Evolutionary conservation across 1,139 yeast species (phyloP).

Genomic region (Taphrina confusa): DNA sequence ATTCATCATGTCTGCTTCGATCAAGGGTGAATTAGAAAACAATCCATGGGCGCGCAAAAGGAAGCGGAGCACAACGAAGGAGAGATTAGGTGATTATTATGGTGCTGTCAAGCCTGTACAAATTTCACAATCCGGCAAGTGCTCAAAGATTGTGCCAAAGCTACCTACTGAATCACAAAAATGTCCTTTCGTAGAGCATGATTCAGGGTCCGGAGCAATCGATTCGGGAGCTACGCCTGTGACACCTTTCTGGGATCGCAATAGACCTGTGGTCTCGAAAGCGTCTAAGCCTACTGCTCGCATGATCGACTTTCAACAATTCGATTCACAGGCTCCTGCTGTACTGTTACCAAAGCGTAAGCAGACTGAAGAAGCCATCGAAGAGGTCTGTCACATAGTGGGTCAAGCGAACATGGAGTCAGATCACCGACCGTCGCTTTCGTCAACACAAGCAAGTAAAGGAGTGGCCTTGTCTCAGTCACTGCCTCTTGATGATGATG

Average conservation of each 20-base stretch:
- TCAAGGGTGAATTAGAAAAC: neutral
- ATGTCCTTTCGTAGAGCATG: no score
- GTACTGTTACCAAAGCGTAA: neutral
- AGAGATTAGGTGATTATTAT: neutral
- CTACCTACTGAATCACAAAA: neutral
- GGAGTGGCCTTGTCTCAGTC: neutral
- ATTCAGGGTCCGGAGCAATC: neutral
- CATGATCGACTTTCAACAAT: conserved; percentile 8
- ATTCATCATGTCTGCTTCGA: conserved; percentile 18
- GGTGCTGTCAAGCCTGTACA: neutral
- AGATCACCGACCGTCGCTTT: no score
- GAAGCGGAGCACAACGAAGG: neutral
- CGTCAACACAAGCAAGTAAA: no score
- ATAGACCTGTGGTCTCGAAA: neutral
- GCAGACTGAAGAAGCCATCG: neutral
- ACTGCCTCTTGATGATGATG: neutral
- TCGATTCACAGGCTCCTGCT: conserved; percentile 5
- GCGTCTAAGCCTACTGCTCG: conserved; percentile 15
- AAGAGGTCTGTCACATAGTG: neutral
- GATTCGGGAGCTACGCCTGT: neutral
- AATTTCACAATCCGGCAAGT: neutral
- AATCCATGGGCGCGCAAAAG: conserved; percentile 31
- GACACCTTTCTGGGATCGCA: conserved; percentile 9
- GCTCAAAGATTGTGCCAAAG: neutral
- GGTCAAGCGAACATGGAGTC: no score